phyloP scores from a whole-genome alignment of 352 stramenopile species.

The Phytopythium vexans region DNA sequence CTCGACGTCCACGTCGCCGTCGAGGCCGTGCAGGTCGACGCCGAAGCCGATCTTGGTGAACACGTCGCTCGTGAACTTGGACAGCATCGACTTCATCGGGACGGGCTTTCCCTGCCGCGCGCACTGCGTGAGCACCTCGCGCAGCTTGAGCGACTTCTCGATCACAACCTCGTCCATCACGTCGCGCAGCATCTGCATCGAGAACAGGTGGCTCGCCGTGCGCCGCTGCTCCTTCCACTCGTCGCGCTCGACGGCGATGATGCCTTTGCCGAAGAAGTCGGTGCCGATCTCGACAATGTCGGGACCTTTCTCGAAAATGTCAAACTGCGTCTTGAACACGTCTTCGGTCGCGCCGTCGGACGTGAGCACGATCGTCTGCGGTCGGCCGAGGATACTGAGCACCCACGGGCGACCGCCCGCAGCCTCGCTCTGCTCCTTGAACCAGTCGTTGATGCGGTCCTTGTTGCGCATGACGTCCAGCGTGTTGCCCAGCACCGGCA shows the following conservation, averaged over 20 bases:
- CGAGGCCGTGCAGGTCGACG: conserved; percentile 23
- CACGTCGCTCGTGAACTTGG: conserved; percentile 22
- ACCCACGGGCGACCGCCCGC: conserved; percentile 25
- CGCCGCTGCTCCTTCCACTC: conserved; percentile 63
- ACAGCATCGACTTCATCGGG: conserved; percentile 24
- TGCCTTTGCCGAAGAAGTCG: conserved; percentile 48
- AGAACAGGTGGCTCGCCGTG: conserved; percentile 83
- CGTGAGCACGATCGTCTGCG: conserved; percentile 24
- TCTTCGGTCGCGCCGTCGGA: conserved; percentile 18
- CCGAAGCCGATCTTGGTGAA: conserved; percentile 27
- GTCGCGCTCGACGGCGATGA: conserved; percentile 44
- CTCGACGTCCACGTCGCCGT: conserved; percentile 15
- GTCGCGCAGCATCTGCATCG: conserved; percentile 35
- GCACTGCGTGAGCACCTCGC: conserved; percentile 15
- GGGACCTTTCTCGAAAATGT: conserved; percentile 39
- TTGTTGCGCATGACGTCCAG: conserved; percentile 37
- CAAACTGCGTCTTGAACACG: conserved; percentile 34
- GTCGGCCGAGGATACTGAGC: conserved; percentile 28
- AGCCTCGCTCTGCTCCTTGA: conserved; percentile 33
- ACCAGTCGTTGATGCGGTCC: conserved; percentile 41
- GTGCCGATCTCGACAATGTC: conserved; percentile 16
- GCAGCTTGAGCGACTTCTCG: conserved; percentile 21
- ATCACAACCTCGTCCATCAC: conserved; percentile 39
- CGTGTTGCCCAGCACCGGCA: conserved; percentile 41
- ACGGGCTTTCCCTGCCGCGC: conserved; percentile 8